phyloP scores from a whole-genome alignment of 139 green algal species.

The Microglena sp. region DNA sequence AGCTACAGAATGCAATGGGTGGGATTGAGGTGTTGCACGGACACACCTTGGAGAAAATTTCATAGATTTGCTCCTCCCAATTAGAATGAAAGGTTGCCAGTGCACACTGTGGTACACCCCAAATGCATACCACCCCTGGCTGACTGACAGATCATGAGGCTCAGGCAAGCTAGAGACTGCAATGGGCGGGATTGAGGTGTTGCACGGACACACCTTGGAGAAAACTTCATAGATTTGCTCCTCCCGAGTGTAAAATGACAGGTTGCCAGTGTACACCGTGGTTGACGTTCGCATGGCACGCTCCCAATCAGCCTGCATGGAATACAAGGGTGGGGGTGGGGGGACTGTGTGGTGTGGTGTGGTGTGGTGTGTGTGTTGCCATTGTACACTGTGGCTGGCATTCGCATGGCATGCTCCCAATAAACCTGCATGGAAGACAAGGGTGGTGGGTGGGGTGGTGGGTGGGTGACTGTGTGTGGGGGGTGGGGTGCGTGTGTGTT shows the following conservation, averaged over 20 bases:
- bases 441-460: too few species aligned
- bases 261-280: constrained; percentile 95
- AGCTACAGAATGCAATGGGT: too few species aligned
- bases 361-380: too few species aligned
- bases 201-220: constrained; percentile 12
- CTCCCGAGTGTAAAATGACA: constrained; percentile 95
- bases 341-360: neutral
- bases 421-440: neutral
- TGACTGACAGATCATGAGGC: too few species aligned
- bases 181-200: too few species aligned
- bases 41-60: constrained; percentile 25
- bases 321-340: neutral
- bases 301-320: constrained; percentile 72
- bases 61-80: constrained; percentile 89
- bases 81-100: constrained; percentile 97
- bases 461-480: too few species aligned
- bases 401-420: too few species aligned
- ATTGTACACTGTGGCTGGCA: too few species aligned
- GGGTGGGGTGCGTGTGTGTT: too few species aligned
- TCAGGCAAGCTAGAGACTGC: too few species aligned
- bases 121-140: too few species aligned
- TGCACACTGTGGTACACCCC: constrained; percentile 87
- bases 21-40: too few species aligned
- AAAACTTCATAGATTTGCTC: constrained; percentile 79
- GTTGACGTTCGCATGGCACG: constrained; percentile 53